Conservation (phyloP, 768 basidiomycete species). For the Trametes punicea region DNA sequence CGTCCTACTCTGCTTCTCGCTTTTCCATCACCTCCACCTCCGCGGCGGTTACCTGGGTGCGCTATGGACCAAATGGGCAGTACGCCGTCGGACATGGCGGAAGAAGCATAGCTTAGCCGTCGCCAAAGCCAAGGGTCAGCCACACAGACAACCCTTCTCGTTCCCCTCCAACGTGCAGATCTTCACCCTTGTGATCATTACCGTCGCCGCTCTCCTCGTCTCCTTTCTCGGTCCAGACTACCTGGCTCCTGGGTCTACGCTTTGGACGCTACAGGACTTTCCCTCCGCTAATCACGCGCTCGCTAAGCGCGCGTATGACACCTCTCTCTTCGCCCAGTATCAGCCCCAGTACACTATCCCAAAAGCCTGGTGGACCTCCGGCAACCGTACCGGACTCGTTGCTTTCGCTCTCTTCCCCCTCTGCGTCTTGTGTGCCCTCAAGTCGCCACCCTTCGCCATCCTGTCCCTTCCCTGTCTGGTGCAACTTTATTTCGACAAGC, state of each 20-base stretch:
- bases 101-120: slow-evolving; percentile 41
- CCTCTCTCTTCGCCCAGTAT: slow-evolving; percentile 35
- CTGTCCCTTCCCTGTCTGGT: slow-evolving; percentile 60
- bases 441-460: slow-evolving; percentile 66
- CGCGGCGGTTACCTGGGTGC: slow-evolving; percentile 46
- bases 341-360: slow-evolving; percentile 57
- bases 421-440: slow-evolving; percentile 67
- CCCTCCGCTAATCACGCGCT: slow-evolving; percentile 30
- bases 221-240: slow-evolving; percentile 68
- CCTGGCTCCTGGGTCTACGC: slow-evolving; percentile 45
- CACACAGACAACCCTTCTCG: slow-evolving; percentile 41
- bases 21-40: slow-evolving; percentile 42
- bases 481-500: slow-evolving; percentile 73
- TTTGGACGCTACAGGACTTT: slow-evolving; percentile 33
- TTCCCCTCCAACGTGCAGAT: slow-evolving; percentile 66
- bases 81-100: slow-evolving; percentile 57
- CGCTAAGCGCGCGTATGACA: slow-evolving; percentile 24
- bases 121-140: slow-evolving; percentile 32
- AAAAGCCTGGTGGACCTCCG: slow-evolving; percentile 71
- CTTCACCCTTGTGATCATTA: slow-evolving; percentile 44
- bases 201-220: slow-evolving; percentile 41
- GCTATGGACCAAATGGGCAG: slow-evolving; percentile 54
- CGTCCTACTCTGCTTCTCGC: slow-evolving; percentile 38
- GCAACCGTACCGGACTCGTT: slow-evolving; percentile 63
- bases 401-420: slow-evolving; percentile 72